Conservation (phyloP, 2,329 filamentous ascomycete genomes). For the Mycosphaerella sp. region DNA sequence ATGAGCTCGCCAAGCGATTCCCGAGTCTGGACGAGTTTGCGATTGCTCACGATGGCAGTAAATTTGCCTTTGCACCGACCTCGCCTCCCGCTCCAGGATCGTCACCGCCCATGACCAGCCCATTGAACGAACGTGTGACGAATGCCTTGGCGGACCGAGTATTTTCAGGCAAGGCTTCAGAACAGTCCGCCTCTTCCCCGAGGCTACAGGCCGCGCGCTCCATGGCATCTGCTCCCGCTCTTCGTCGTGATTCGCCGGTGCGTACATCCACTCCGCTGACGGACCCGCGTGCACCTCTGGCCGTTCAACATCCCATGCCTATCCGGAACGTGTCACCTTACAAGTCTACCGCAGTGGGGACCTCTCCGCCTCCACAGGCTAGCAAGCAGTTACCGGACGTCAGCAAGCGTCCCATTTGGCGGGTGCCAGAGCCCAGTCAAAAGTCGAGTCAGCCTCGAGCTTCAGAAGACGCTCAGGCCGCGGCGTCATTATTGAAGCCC, state of each 20-base stretch:
- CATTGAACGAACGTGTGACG: conserved; percentile 60
- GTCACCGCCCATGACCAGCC: conserved; percentile 44
- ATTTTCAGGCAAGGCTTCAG: conserved; percentile 47
- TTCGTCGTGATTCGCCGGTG: conserved; percentile 7
- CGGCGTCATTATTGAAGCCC: conserved; percentile 35
- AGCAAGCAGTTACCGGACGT: conserved; percentile 36
- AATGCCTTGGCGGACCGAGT: conserved; percentile 78
- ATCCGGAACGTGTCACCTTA: conserved; percentile 42
- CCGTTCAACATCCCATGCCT: conserved; percentile 43
- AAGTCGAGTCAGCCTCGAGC: conserved; percentile 47
- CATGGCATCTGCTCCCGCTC: background rate
- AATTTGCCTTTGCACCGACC: conserved; percentile 16
- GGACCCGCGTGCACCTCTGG: conserved; percentile 5
- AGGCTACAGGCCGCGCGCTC: background rate
- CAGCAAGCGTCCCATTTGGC: conserved; percentile 46
- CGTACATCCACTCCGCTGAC: conserved; percentile 9
- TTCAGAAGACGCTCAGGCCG: conserved; percentile 34
- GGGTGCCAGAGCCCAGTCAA: conserved; percentile 47
- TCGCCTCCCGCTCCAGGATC: conserved; percentile 35
- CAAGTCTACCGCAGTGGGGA: conserved; percentile 54
- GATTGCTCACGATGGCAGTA: conserved; percentile 62
- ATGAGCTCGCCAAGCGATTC: conserved; percentile 80
- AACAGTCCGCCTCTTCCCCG: background rate
- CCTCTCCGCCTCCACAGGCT: conserved; percentile 37
- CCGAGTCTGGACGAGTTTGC: conserved; percentile 92